Evolutionary conservation across 1,284 basidiomycete species (phyloP).

Genomic region (Fistulinella staudtii): DNA sequence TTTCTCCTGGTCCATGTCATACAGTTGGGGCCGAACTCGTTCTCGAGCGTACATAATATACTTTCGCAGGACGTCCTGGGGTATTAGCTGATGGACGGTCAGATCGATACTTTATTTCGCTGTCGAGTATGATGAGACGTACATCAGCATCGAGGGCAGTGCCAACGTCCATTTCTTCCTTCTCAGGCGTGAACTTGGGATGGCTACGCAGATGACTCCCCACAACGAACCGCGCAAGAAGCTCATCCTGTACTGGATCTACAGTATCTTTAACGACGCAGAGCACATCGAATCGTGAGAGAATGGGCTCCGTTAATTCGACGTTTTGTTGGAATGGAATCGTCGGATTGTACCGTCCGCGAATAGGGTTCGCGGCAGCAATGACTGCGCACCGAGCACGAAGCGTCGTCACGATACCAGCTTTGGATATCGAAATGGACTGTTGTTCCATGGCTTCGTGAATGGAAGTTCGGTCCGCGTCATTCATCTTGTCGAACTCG

Average conservation of each 20-base stretch:
- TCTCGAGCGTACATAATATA: conserved; percentile 99
- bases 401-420: conserved; percentile 94
- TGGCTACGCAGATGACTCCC: conserved; percentile 94
- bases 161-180: conserved; percentile 85
- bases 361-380: conserved; percentile 96
- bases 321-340: conserved; percentile 99
- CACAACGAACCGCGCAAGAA: conserved; percentile 95
- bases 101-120: conserved; percentile 13
- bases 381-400: conserved; percentile 97
- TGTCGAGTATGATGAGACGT: conserved; percentile 30
- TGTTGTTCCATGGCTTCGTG: conserved; percentile 99
- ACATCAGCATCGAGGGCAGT: conserved; percentile 92
- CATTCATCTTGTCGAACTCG: conserved; percentile 99
- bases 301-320: conserved; percentile 95
- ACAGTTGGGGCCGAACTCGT: conserved; percentile 87
- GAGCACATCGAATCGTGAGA: conserved; percentile 98
- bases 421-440: conserved; percentile 99
- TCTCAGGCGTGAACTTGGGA: conserved; percentile 83
- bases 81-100: conserved; percentile 68
- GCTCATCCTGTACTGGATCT: conserved; percentile 95
- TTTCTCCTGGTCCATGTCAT: conserved; percentile 95
- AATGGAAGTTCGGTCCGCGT: conserved; percentile 94
- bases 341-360: conserved; percentile 95
- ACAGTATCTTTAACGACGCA: conserved; percentile 98
- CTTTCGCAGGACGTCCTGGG: conserved; percentile 95